A percentile compares a stretch with the other conserved stretches of the same genome.
Evolutionary conservation across 768 basidiomycete species (phyloP).

Genomic region (Tulasnella sp.): DNA sequence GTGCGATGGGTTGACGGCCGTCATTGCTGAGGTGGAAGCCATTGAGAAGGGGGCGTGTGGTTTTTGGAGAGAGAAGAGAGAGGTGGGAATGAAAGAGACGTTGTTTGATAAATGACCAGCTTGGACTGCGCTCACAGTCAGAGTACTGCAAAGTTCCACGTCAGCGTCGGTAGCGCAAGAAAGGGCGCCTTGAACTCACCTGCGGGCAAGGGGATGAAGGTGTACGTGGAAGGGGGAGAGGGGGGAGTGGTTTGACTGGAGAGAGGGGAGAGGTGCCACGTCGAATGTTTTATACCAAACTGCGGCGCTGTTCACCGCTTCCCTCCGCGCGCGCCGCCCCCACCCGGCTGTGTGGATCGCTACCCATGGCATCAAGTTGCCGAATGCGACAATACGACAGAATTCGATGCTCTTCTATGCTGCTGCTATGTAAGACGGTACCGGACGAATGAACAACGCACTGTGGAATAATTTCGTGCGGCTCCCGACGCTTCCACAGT

Average conservation of each 20-base stretch:
- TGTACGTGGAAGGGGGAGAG: background rate
- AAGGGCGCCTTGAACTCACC: background rate
- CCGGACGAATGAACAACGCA: too few species aligned
- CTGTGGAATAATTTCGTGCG: too few species aligned
- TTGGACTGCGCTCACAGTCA: background rate
- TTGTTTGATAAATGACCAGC: constrained; percentile 1
- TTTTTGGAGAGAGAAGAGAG: background rate
- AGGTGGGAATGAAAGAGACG: background rate
- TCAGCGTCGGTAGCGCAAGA: background rate
- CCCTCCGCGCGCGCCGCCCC: background rate
- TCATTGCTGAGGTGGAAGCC: constrained; percentile 7
- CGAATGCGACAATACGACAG: too few species aligned
- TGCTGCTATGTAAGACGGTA: too few species aligned
- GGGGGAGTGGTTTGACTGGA: background rate
- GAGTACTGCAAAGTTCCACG: background rate
- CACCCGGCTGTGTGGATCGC: background rate
- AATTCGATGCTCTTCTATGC: too few species aligned
- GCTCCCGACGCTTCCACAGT: too few species aligned
- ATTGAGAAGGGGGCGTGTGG: background rate
- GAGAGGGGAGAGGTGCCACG: background rate
- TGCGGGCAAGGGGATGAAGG: background rate
- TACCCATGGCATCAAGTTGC: too few species aligned
- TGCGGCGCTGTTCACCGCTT: background rate
- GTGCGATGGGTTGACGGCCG: constrained; percentile 11
- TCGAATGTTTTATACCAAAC: background rate